Evolutionary conservation across 768 basidiomycete genomes (phyloP), one percentile per base, ranked within the genome.

Genomic region (Phaeotremella fagi): DNA sequence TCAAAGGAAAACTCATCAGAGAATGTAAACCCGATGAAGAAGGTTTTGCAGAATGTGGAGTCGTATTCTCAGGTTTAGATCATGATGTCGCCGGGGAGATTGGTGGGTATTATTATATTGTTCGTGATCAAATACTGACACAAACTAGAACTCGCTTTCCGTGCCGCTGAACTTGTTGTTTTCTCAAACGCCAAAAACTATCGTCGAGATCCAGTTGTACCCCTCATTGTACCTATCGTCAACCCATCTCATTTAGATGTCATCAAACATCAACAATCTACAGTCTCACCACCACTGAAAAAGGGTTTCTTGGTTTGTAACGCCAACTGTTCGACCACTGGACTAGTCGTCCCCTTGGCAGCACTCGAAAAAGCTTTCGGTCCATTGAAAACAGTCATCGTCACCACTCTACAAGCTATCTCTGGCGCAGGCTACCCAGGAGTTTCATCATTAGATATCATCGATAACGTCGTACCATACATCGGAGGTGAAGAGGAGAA

Each of bases 111-210:
- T 33, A 7, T 16, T 16, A 7, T 33, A 7, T 33, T 33, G 31
- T 18, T 3, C 12, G 18, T 64, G 5, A 22, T 31, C 31, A 50
- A 15, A 47, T 45, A 15, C 29, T 48, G 16, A 49, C 31, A 16
- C 20, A 18, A 20, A 41, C 22, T 20, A 41, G 94, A 99, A 79
- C 77, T 79, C 24, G 85, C 87, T 0, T 94, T 98, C 76, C 80
- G 92, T 60, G 72, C 80, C 15, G 89, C 94, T 20, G 87, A 98
- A 66, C 81, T 94, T 22, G 83, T 86, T 50, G 85, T 99, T 11
- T 99, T 97, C 76, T 94, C 90, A 20, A 98, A 99, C 60, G 84
- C 94, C n/a, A 95, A 94, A 77, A 95, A 91, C 75, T 90, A 85
- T 76, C 82, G 95, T 44, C 80, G 92, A 18, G 94, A 97, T 73